Percentiles rank a stretch among this genome's conserved stretches.
Conservation (phyloP, 148 eudicot genomes). For the Tetragonia tetragonoides region DNA sequence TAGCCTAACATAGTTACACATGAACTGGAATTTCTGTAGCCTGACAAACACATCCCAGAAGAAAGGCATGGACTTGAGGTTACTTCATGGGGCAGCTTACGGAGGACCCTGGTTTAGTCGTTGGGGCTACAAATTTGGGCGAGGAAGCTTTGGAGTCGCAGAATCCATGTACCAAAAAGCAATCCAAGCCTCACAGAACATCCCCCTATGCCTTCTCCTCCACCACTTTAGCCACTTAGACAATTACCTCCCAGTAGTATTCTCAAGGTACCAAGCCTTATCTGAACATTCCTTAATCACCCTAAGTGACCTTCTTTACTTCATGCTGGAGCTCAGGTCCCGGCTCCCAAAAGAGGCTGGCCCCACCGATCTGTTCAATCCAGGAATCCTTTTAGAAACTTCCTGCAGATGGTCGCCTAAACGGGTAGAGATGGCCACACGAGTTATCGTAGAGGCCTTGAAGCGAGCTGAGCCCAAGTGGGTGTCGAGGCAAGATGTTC, state of each 20-base stretch:
- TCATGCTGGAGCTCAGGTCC: constrained; percentile 73
- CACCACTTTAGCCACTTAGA: constrained; percentile 43
- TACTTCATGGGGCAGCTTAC: constrained; percentile 74
- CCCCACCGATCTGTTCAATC: constrained; percentile 33
- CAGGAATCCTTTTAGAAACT: constrained; percentile 56
- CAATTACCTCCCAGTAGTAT: constrained; percentile 45
- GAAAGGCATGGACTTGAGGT: constrained; percentile 85
- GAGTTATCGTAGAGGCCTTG: constrained; percentile 81
- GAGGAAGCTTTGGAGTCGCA: constrained; percentile 82
- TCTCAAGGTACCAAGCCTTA: constrained; percentile 68
- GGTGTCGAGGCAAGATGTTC: constrained; percentile 85
- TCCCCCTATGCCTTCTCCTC: no score
- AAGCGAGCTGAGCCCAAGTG: constrained; percentile 68
- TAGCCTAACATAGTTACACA: not conserved
- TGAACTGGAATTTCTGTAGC: constrained; percentile 34
- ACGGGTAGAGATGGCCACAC: constrained; percentile 90
- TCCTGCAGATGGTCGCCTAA: constrained; percentile 91
- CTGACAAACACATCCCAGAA: constrained; percentile 59
- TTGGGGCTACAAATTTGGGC: constrained; percentile 81
- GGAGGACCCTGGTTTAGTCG: constrained; percentile 82
- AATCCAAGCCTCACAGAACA: no score
- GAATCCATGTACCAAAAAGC: no score
- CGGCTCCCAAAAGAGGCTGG: constrained; percentile 58
- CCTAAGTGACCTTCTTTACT: constrained; percentile 61
- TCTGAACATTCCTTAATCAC: constrained; percentile 71